Percentiles rank a stretch among this genome's conserved stretches.
Evolutionary conservation across 1,139 yeast genomes (phyloP).

Genomic region (Yamadazyma atlantica): DNA sequence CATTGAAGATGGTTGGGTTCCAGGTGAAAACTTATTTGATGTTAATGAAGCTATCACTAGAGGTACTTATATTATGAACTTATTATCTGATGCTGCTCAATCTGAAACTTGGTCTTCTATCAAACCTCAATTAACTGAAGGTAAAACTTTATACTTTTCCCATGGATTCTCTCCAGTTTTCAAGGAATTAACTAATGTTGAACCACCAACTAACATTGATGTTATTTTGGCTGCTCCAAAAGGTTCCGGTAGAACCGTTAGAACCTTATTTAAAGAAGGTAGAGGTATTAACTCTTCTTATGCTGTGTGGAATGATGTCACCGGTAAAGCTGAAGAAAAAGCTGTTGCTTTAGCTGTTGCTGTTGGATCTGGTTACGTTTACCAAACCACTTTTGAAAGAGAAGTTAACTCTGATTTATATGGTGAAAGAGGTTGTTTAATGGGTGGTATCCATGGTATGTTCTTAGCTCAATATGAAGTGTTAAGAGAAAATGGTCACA

Average conservation of each 20-base stretch:
- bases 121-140: slow-evolving; percentile 92
- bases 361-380: slow-evolving; percentile 99
- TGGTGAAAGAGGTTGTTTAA: slow-evolving; percentile 99
- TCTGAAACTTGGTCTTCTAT: slow-evolving; percentile 92
- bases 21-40: slow-evolving; percentile 96
- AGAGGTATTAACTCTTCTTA: slow-evolving; percentile 99
- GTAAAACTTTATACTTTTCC: slow-evolving; percentile 96
- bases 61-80: slow-evolving; percentile 96
- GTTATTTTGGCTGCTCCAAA: slow-evolving; percentile 99
- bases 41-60: slow-evolving; percentile 87
- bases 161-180: slow-evolving; percentile 99
- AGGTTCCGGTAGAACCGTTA: slow-evolving; percentile 99
- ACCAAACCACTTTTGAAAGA: slow-evolving; percentile 98
- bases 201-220: slow-evolving; percentile 90
- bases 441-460: slow-evolving; percentile 99
- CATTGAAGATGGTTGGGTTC: slow-evolving; percentile 99
- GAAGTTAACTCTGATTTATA: slow-evolving; percentile 98
- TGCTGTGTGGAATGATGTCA: slow-evolving; percentile 98
- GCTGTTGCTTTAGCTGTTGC: slow-evolving; percentile 99
- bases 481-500: slow-evolving; percentile 98
- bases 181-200: slow-evolving; percentile 96
- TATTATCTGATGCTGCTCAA: slow-evolving; percentile 98
- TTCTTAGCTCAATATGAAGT: slow-evolving; percentile 99
- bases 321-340: slow-evolving; percentile 99
- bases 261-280: slow-evolving; percentile 99